Evolutionary conservation across 1,139 yeast genomes (phyloP), one percentile per base, ranked within the genome.

Genomic region (Blastobotrys serpentis): DNA sequence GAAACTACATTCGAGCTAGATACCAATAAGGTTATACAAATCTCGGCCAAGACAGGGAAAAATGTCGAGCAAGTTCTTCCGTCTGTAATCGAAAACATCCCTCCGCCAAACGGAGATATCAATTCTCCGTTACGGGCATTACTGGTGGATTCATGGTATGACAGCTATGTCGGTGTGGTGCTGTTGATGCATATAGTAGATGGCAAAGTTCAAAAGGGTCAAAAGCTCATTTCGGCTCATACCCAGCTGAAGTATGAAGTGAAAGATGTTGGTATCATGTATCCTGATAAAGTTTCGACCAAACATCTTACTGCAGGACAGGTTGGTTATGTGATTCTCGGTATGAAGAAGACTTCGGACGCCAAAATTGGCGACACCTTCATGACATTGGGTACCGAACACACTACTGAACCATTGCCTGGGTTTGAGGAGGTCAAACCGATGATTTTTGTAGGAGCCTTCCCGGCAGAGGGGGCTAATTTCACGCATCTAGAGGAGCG

Each of bases 361-460:
- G 97, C 96, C 0, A 77, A 84, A 62, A 84, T 90, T 51, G 98
- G 98, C 34, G 98, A 92, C 64, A 92, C 98, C 0, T 78, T 88
- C 56, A 80, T 82, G 76, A 82, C 79, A 50, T 72, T 74, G n/a
- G 87, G 86, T 1, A 74, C 78, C 23, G 78, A 75, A 47, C 80
- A 13, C 10, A 33, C 11, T 13, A 14, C 86, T 1, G 86, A 82
- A 51, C 84, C 96, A 1, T 72, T 92, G 23, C 96, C 96, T 0
- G 98, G 98, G 0, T 92, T 92, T 66, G 97, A 90, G 66, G 97
- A 88, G 59, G 90, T 95, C 1, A 90, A 92, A 65, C 97, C 98
- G 1, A 92, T 92, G 98, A 98, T 92, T 4, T 92, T 90, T 66
- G 95, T 92, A 40, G 98, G 98, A 6, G 98, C 98, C 0, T 92